Evolutionary conservation across 1,139 yeast genomes (phyloP), one percentile per base, ranked within the genome.

Genomic region (Groenewaldozyma auringiensis): DNA sequence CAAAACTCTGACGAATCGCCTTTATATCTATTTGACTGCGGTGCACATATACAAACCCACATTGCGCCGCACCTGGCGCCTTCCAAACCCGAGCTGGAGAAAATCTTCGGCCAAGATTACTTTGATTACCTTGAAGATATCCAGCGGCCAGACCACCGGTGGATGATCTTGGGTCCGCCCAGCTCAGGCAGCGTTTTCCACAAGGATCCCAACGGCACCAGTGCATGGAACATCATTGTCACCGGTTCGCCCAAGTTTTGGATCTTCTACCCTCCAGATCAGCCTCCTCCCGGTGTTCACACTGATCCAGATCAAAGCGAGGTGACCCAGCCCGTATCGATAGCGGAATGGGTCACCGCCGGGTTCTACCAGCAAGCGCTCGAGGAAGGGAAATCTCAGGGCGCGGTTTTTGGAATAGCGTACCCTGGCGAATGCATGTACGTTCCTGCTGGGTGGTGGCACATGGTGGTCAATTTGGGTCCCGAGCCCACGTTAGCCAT

Each of bases 391-490:
- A 8, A 9, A 4, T 35, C 21, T 20, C 16, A 14, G 13, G 13
- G 33, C 1, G 58, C 58, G 2, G 67, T 69, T 29, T 81, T 86
- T 51, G 94, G 86, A 1, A 69, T 87, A 11, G 83, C 94, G 0
- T 79, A 79, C 53, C 84, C 89, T 0, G 92, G 92, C 3, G 94
- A 88, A 61, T 81, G 87, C 53, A 76, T 87, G 74, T 79, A 83
- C 60, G 96, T 88, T 3, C 96, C 96, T 2, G 74, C 89, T 18
- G 94, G 95, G 1, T 88, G 96, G 96, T 88, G 96, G 96, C 96
- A 88, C 67, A 70, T 80, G 37, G 96, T 88, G 21, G 84, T 87
- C 21, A 88, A 88, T 57, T 60, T 88, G 21, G 87, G 83, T 35
- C 38, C 38, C 50, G 89, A 83, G 57, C 72, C 82, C 16, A 81